These are phyloP conservation scores for Anaeromyces robustus DNA, from an alignment of 192 early-diverging fungal species.

Conservation along the genomic window DNA sequence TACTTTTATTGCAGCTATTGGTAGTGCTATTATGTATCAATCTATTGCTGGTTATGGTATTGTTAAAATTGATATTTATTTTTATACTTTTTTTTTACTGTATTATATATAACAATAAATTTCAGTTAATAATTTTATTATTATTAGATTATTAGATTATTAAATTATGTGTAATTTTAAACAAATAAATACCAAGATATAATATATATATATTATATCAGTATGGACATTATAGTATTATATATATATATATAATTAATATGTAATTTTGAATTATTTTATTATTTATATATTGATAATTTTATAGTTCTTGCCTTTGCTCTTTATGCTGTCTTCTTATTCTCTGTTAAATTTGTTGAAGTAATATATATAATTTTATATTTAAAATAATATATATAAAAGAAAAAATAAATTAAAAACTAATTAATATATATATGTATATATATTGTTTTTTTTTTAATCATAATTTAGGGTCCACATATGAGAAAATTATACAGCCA, in stretches of 20 bases:
- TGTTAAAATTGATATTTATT: background rate
- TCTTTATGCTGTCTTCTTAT: conserved; percentile 27
- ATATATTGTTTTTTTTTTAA: background rate
- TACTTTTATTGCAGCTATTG: conserved; percentile 28
- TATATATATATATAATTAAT: background rate
- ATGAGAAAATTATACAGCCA: background rate
- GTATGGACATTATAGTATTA: no score
- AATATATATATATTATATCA: no score
- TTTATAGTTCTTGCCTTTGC: conserved; percentile 17
- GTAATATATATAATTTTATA: conserved; percentile 5
- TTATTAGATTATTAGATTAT: no score
- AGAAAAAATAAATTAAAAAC: no score
- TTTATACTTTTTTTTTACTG: background rate
- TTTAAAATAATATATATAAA: background rate
- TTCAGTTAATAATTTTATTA: no score
- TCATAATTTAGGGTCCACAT: background rate
- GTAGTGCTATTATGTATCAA: conserved; percentile 29
- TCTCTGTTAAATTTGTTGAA: conserved; percentile 35
- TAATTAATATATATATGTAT: background rate
- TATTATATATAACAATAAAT: background rate
- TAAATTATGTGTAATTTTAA: no score
- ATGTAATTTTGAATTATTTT: no score
- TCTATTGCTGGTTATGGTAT: conserved; percentile 24
- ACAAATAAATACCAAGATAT: no score
- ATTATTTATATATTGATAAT: background rate